phyloP scores from a whole-genome alignment of 2,329 filamentous ascomycete species.

The Colletotrichum camelliae region DNA sequence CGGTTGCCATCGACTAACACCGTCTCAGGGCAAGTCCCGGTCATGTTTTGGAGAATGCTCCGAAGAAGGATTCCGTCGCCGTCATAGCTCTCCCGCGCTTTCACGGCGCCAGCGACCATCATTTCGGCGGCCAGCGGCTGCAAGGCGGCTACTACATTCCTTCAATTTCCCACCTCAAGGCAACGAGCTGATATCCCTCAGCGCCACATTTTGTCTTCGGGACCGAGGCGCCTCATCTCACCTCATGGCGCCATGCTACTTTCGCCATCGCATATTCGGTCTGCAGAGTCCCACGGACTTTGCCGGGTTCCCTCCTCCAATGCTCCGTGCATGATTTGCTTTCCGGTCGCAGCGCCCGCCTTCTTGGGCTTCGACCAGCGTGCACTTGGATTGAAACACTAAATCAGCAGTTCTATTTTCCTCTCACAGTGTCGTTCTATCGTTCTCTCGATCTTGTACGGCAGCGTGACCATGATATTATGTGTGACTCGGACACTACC shows the following conservation, averaged over 20 bases:
- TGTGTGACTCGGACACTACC: background rate
- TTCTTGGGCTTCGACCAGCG: background rate
- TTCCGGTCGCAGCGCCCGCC: background rate
- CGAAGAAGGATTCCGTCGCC: background rate
- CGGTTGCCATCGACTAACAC: background rate
- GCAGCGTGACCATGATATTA: background rate
- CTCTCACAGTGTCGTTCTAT: background rate
- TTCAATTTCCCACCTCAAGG: background rate
- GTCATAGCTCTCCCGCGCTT: background rate
- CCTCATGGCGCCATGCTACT: background rate
- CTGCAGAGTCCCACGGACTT: background rate
- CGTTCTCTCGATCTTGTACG: background rate
- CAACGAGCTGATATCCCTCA: background rate
- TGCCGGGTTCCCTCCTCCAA: background rate
- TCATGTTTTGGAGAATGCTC: background rate
- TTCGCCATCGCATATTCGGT: background rate
- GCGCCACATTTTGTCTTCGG: background rate
- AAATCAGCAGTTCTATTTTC: background rate
- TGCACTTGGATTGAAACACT: background rate
- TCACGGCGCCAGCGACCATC: background rate
- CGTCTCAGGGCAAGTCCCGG: background rate
- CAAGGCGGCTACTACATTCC: background rate
- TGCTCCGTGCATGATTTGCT: background rate
- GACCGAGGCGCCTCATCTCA: background rate
- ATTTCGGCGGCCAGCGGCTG: background rate